Base-by-base conservation (phyloP, 1,139 yeast genomes). In the Spencermartinsiella ligniputridi region DNA sequence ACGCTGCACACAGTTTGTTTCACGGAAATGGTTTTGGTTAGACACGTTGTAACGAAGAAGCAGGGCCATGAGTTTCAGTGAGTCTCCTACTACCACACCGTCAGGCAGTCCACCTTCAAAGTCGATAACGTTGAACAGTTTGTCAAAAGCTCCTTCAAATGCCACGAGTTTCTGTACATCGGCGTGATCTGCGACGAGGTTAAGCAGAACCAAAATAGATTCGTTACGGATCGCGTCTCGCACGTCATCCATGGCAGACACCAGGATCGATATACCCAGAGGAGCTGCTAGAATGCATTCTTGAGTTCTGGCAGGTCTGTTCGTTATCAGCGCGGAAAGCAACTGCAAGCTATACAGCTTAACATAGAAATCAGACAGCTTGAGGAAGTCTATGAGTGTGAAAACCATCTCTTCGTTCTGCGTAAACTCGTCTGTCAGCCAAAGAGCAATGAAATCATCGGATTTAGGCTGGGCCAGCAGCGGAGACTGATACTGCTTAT, bases 401-500 rank as follows among this genome's bases (percentile, higher is more conserved):
- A 75, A 71, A 36, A 92, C 71, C 22, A 79, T 74, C 24, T 78
- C 82, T 33, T 72, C 65, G 39, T 66, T 62, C 56, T 62, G 94
- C 1, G 92, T 85, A 56, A 94, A 72, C 54, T 89, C 97, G 65
- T 94, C 98, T 0, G 97, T 89, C 35, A 94, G 84, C 96, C 97
- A 90, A 50, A 89, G 68, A 0, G 96, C 86, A 54, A 94, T 86
- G 57, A 88, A 96, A 59, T 92, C 97, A 13, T 79, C 76, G 24
- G 66, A 61, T 6, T 61, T 51, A 3, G 45, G 47, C 17, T 32
- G 15, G 11, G 20, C 41, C 20, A 85, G 68, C 33, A 86, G 68
- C 0, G 96, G 96, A 3, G 94, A 83, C 0, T 94, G 90, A 60
- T 79, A 83, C 52, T 70, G 70, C 44, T 69, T 71, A 42, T 72